Percentiles rank a stretch among this genome's conserved stretches.
Evolutionary conservation across 2,329 filamentous ascomycete genomes (phyloP).

Genomic region (Elsinoe necatrix): DNA sequence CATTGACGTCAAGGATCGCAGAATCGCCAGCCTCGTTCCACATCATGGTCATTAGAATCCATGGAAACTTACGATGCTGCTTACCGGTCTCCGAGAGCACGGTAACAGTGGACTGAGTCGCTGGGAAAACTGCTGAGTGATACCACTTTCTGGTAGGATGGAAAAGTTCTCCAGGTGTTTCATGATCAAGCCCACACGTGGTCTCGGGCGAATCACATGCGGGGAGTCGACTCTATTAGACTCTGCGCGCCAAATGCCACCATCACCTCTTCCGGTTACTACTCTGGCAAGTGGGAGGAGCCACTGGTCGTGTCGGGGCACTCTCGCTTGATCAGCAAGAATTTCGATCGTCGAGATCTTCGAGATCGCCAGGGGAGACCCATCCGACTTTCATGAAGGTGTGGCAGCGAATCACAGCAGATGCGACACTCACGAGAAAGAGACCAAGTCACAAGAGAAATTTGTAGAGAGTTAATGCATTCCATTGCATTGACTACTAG

Average conservation of each 20-base stretch:
- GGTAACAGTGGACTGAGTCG: neutral
- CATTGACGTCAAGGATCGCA: conserved; percentile 8
- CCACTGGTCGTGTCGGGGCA: neutral
- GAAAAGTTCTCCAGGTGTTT: neutral
- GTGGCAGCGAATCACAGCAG: neutral
- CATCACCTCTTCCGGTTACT: neutral
- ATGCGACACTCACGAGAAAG: neutral
- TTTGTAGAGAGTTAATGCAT: neutral
- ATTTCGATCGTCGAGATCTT: conserved; percentile 11
- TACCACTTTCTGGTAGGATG: neutral
- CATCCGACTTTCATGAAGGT: neutral
- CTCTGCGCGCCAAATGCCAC: neutral
- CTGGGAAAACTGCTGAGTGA: neutral
- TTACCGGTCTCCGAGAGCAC: conserved; percentile 3
- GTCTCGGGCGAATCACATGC: neutral
- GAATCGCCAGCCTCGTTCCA: conserved; percentile 5
- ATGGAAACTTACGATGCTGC: neutral
- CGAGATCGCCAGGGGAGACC: conserved; percentile 1
- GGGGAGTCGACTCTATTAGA: neutral
- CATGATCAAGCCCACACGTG: neutral
- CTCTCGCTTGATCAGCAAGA: neutral
- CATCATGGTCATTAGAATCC: neutral
- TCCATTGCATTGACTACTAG: conserved; percentile 5
- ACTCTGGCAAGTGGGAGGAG: neutral
- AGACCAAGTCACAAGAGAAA: neutral